phyloP scores from a whole-genome alignment of 208 protist genomes.

The Crithidia acanthocephali region DNA sequence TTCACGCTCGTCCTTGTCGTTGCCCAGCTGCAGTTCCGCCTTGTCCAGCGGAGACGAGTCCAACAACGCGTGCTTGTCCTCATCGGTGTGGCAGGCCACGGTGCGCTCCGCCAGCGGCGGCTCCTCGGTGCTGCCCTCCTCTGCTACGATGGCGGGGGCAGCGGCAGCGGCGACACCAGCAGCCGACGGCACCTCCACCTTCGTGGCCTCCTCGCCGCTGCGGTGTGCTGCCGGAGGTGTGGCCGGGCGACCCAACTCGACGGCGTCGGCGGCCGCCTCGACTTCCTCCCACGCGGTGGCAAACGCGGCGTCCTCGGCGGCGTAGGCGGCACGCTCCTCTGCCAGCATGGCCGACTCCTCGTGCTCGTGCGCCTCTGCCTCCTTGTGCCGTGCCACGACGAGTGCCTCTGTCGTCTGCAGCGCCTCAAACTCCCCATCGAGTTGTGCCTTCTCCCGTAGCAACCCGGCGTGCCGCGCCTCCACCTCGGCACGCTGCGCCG shows the following conservation, averaged over 20 bases:
- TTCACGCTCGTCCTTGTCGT: neutral
- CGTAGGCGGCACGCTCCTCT: conserved; percentile 22
- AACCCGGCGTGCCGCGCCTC: conserved; percentile 30
- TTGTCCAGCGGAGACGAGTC: neutral
- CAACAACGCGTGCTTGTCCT: neutral
- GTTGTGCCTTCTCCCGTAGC: conserved; percentile 34
- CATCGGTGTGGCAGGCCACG: neutral
- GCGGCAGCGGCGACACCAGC: neutral
- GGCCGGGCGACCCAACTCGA: too few species aligned
- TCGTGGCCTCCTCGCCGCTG: neutral
- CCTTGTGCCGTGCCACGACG: conserved; percentile 40
- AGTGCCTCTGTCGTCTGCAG: conserved; percentile 47
- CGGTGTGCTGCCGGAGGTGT: too few species aligned
- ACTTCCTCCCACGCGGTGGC: conserved; percentile 3
- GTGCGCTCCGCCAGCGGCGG: neutral
- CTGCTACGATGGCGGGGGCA: neutral
- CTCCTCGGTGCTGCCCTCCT: neutral
- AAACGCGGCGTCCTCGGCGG: conserved; percentile 22
- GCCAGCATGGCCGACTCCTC: conserved; percentile 27
- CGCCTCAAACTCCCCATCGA: conserved; percentile 42
- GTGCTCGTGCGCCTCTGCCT: conserved; percentile 21
- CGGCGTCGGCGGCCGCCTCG: neutral
- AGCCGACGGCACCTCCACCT: neutral
- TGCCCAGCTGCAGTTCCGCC: neutral
- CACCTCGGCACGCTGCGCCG: conserved; percentile 21